A percentile compares a stretch with the other conserved stretches of the same genome.
phyloP scores from a whole-genome alignment of 2,329 filamentous ascomycete species.

The Bipolaris gigantea region DNA sequence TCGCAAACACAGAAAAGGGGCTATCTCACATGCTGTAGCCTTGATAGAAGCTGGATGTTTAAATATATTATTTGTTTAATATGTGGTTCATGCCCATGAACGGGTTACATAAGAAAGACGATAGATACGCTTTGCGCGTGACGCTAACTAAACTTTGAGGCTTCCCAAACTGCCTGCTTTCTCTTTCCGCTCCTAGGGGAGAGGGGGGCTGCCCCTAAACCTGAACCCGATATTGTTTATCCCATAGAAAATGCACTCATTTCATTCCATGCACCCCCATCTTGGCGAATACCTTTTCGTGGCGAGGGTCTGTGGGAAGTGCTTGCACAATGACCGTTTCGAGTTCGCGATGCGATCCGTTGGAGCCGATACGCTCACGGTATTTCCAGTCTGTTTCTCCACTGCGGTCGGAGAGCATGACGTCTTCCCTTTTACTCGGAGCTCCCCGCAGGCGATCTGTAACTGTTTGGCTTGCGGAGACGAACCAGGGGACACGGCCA shows the following conservation, averaged over 20 bases:
- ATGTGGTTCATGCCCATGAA: neutral
- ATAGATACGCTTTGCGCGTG: neutral
- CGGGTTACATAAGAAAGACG: neutral
- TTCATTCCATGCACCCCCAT: slow-evolving; percentile 6
- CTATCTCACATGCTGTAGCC: too few species aligned
- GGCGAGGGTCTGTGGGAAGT: slow-evolving; percentile 27
- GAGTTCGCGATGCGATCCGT: slow-evolving; percentile 34
- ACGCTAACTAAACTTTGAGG: neutral
- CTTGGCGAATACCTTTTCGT: slow-evolving; percentile 35
- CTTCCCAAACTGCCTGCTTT: neutral
- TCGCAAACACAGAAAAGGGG: neutral
- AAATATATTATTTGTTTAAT: neutral
- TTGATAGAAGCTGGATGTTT: neutral
- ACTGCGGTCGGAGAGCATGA: slow-evolving; percentile 29
- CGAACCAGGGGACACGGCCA: slow-evolving; percentile 11
- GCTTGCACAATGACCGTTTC: slow-evolving; percentile 30
- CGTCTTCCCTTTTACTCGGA: slow-evolving; percentile 18
- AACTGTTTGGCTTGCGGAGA: slow-evolving; percentile 32
- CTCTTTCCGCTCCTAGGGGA: neutral
- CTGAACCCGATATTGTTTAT: neutral
- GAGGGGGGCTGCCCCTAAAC: neutral
- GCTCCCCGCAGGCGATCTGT: slow-evolving; percentile 23
- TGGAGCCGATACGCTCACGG: slow-evolving; percentile 30
- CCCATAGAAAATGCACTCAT: neutral
- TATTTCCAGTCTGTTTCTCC: slow-evolving; percentile 28